A percentile compares a stretch with the other conserved stretches of the same genome.
These are phyloP conservation scores for Paramecium primaurelia DNA, from an alignment of 73 alveolate species.

Conservation along the genomic window DNA sequence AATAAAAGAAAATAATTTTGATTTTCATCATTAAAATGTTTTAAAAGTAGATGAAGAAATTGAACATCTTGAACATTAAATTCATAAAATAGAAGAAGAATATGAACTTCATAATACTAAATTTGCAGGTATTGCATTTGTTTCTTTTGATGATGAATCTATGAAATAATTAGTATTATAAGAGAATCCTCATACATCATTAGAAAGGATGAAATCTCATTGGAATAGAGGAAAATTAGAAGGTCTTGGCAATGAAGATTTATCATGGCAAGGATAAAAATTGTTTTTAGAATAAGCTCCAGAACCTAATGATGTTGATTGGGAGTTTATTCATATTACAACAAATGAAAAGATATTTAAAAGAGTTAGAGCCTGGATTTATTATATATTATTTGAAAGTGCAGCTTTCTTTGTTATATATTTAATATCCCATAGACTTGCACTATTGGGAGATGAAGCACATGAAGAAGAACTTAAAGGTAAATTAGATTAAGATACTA, in stretches of 20 bases:
- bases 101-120: slow-evolving; percentile 1
- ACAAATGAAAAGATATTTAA: slow-evolving; percentile 39
- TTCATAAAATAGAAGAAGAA: slow-evolving; percentile 37
- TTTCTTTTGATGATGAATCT: slow-evolving; percentile 43
- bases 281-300: slow-evolving; percentile 54
- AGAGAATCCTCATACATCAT: slow-evolving; percentile 19
- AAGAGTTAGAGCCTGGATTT: slow-evolving; percentile 28
- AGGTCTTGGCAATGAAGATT: not conserved
- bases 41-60: slow-evolving; percentile 35
- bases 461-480: slow-evolving; percentile 59
- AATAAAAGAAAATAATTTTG: not conserved
- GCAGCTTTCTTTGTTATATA: slow-evolving; percentile 37
- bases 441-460: slow-evolving; percentile 40
- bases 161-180: slow-evolving; percentile 28
- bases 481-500: slow-evolving; percentile 21
- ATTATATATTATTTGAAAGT: not conserved
- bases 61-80: slow-evolving; percentile 48
- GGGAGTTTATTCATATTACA: slow-evolving; percentile 58
- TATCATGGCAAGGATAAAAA: slow-evolving; percentile 53
- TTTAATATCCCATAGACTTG: slow-evolving; percentile 9
- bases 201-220: slow-evolving; percentile 27
- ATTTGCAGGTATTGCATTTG: slow-evolving; percentile 61
- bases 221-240: slow-evolving; percentile 23
- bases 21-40: slow-evolving; percentile 12
- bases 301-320: slow-evolving; percentile 65